phyloP scores from a whole-genome alignment of 371 early-diverging fungal genomes.

The Vairimorpha ceranae region DNA sequence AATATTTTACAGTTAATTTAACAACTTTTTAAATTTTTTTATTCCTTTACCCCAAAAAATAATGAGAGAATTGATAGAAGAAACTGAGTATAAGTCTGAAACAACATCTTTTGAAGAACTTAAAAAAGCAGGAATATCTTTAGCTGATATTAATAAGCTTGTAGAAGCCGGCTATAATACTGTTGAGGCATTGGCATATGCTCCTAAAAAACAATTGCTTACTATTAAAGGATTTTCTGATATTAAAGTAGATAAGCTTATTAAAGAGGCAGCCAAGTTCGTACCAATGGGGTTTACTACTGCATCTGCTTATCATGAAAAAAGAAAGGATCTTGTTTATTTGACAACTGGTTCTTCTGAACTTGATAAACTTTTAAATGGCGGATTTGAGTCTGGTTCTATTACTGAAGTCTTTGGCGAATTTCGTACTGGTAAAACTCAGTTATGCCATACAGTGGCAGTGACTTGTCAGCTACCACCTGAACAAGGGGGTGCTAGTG shows the following conservation, averaged over 20 bases:
- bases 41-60: conserved; percentile 52
- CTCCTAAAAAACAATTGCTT: conserved; percentile 80
- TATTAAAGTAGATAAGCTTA: conserved; percentile 89
- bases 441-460: conserved; percentile 91
- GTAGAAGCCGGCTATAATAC: conserved; percentile 84
- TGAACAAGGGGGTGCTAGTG: conserved; percentile 81
- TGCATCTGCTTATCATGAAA: conserved; percentile 81
- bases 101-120: conserved; percentile 58
- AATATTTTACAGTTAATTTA: too few species aligned
- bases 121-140: conserved; percentile 73
- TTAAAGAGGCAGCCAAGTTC: conserved; percentile 81
- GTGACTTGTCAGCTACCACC: conserved; percentile 86
- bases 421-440: conserved; percentile 97
- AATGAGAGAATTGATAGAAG: conserved; percentile 61
- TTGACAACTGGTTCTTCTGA: conserved; percentile 88
- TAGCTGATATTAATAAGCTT: conserved; percentile 75
- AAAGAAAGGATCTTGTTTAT: conserved; percentile 73
- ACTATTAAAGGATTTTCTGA: conserved; percentile 93
- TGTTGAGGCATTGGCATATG: conserved; percentile 86
- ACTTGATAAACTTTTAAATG: conserved; percentile 83
- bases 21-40: too few species aligned
- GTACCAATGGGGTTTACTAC: conserved; percentile 93
- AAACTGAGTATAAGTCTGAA: conserved; percentile 51
- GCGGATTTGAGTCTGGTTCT: conserved; percentile 92
- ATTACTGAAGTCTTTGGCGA: conserved; percentile 99